Percentiles rank a stretch among this genome's conserved stretches.
Evolutionary conservation across 2,329 filamentous ascomycete species (phyloP).

Genomic region (Colletotrichum higginsianum): DNA sequence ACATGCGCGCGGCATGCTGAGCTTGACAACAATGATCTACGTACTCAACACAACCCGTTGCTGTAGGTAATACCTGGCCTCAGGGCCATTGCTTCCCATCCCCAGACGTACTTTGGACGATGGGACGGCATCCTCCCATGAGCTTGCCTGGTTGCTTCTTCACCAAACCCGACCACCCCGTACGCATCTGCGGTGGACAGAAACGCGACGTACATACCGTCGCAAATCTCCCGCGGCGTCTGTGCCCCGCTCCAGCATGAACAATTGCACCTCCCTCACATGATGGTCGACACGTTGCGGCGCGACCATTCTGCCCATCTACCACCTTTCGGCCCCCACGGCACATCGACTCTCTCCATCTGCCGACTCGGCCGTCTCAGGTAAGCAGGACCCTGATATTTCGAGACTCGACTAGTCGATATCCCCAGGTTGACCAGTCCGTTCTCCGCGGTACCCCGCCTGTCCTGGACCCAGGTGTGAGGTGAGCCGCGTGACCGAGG

Average conservation of each 20-base stretch:
- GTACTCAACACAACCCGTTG: background rate
- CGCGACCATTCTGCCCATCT: background rate
- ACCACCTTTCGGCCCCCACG: background rate
- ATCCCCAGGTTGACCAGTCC: constrained; percentile 16
- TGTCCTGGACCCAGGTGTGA: background rate
- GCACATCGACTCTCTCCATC: background rate
- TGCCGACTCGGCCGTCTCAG: constrained; percentile 6
- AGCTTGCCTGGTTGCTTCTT: background rate
- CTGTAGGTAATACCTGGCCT: constrained; percentile 14
- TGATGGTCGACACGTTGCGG: background rate
- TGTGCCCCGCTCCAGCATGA: constrained; percentile 4
- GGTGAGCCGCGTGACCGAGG: background rate
- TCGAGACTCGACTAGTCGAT: background rate
- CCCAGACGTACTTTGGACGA: constrained; percentile 30
- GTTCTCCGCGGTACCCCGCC: background rate
- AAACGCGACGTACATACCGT: background rate
- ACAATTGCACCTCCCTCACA: constrained; percentile 8
- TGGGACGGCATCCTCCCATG: background rate
- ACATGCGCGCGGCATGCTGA: background rate
- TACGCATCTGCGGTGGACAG: background rate
- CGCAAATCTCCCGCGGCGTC: background rate
- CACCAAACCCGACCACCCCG: background rate
- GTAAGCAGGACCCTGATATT: background rate
- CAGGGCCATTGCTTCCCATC: constrained; percentile 19
- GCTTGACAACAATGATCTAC: background rate